These are phyloP conservation scores for Sporothrix brunneoviolacea DNA, from an alignment of 2,329 filamentous ascomycete species.

Conservation along the genomic window DNA sequence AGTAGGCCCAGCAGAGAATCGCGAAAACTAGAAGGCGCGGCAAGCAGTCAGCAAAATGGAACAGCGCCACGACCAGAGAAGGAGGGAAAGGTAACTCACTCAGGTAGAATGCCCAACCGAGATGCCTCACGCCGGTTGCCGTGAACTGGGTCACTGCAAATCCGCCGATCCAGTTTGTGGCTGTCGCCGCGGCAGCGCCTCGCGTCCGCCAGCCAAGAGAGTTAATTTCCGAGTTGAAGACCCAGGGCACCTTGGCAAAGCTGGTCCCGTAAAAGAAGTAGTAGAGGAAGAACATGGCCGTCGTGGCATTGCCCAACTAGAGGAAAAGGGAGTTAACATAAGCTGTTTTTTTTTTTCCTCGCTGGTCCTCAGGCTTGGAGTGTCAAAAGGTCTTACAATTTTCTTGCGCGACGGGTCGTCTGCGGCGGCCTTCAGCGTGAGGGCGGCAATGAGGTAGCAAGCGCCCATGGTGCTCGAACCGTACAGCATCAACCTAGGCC, in stretches of 20 bases:
- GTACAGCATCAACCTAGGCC: slow-evolving; percentile 33
- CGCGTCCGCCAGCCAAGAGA: slow-evolving; percentile 34
- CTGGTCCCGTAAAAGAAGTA: slow-evolving; percentile 36
- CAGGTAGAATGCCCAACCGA: slow-evolving; percentile 37
- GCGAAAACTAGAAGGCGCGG: slow-evolving; percentile 12
- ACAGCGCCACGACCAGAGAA: too few relatives aligned
- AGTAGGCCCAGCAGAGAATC: slow-evolving; percentile 42
- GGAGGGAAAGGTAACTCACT: slow-evolving; percentile 35
- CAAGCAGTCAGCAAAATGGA: too few relatives aligned
- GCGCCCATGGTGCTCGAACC: slow-evolving; percentile 23
- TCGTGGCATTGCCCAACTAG: slow-evolving; percentile 33
- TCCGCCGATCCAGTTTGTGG: slow-evolving; percentile 38
- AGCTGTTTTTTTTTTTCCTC: too few relatives aligned
- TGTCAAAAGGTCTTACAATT: neutral
- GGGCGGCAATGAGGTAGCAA: slow-evolving; percentile 30
- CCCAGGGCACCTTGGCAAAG: slow-evolving; percentile 35
- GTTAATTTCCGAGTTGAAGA: slow-evolving; percentile 37
- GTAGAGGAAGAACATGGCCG: slow-evolving; percentile 37
- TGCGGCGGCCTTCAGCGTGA: slow-evolving; percentile 28
- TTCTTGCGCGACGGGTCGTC: slow-evolving; percentile 8
- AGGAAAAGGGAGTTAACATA: slow-evolving; percentile 11
- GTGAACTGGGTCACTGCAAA: slow-evolving; percentile 40
- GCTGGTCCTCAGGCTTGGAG: neutral
- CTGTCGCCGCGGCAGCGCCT: slow-evolving; percentile 37
- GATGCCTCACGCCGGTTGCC: slow-evolving; percentile 34